A percentile compares a stretch with the other conserved stretches of the same genome.
These are phyloP conservation scores for Taxillus chinensis DNA, from an alignment of 164 flowering plant species.

Conservation along the genomic window DNA sequence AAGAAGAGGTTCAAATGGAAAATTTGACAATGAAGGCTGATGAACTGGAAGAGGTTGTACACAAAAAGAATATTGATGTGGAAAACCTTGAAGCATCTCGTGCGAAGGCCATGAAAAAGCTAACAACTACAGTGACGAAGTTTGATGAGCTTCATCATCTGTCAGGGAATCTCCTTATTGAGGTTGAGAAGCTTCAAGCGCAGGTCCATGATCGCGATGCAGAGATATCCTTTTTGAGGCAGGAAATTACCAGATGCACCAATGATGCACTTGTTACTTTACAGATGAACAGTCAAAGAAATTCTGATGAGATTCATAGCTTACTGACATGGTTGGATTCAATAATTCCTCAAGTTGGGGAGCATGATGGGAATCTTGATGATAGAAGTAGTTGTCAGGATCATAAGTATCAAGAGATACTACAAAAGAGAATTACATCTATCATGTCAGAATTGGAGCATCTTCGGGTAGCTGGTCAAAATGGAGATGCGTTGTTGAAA, in stretches of 20 bases:
- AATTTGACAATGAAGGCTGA: constrained; percentile 36
- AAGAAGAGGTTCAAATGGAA: constrained; percentile 89
- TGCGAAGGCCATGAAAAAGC: constrained; percentile 67
- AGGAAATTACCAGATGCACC: constrained; percentile 89
- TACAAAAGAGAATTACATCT: constrained; percentile 46
- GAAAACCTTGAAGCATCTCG: constrained; percentile 77
- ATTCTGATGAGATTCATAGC: constrained; percentile 45
- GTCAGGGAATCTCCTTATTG: constrained; percentile 68
- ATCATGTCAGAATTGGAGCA: constrained; percentile 57
- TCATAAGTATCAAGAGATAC: constrained; percentile 33
- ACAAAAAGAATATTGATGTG: constrained; percentile 51
- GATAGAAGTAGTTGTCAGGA: constrained; percentile 16
- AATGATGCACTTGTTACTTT: constrained; percentile 70
- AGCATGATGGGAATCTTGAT: constrained; percentile 25
- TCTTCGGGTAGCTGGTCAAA: constrained; percentile 38
- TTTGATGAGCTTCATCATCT: constrained; percentile 91
- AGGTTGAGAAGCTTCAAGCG: constrained; percentile 83
- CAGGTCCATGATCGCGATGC: constrained; percentile 75
- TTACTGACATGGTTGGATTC: constrained; percentile 54
- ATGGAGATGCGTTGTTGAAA: constrained; percentile 48
- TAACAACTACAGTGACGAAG: constrained; percentile 70
- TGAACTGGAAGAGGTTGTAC: constrained; percentile 49
- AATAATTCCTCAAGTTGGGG: constrained; percentile 29
- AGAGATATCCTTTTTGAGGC: constrained; percentile 90
- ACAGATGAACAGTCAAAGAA: constrained; percentile 43